Evolutionary conservation across 148 eudicot species (phyloP), one percentile per base, ranked within the genome.

Genomic region (Heliosperma pusillum): DNA sequence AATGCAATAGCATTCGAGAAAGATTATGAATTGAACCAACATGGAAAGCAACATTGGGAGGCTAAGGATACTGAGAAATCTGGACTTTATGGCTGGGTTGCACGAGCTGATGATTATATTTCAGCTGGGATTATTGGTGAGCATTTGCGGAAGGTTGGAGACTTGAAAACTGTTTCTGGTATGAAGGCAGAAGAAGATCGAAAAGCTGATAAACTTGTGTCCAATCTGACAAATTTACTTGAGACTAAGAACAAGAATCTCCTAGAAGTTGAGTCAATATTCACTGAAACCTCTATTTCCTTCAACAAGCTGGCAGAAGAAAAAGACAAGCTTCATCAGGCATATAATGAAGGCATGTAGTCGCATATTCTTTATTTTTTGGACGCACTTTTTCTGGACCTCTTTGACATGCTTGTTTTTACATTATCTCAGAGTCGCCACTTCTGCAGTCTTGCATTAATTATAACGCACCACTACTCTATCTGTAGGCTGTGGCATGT

Each of bases 21-120:
- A 81, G 88, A 87, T 60, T 92, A 96, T 78, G 94, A 90, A 64
- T 80, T 93, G 36, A 89, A 87, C 64, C 86, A 87, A 58, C 97
- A 82, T 81, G 99, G 99, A 45, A 92, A 90, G 81, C 90, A 81
- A 71, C 89, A 92, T 52, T 95, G 99, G 99, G 73, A 74, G 60
- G 85, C 79, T 22, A 78, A 77, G 26, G 78, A 79, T 73, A 82
- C 82, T 15, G 76, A 79, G 69, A 90, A 89, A 52, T 67, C 81
- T 30, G 96, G 83, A 50, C 87, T 89, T 10, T 92, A 92, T 84
- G 99, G 84, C 12, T 96, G 99, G 99, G 94, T 96, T 85, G 99
- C 99, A 57, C 97, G 99, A 44, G 94, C 87, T 50, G 99, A 92
- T 84, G 99, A 96, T 74, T 96, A 92, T 79, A 82, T 85, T 20